Conservation (phyloP, 768 basidiomycete genomes). For the Calvatia gigantea region DNA sequence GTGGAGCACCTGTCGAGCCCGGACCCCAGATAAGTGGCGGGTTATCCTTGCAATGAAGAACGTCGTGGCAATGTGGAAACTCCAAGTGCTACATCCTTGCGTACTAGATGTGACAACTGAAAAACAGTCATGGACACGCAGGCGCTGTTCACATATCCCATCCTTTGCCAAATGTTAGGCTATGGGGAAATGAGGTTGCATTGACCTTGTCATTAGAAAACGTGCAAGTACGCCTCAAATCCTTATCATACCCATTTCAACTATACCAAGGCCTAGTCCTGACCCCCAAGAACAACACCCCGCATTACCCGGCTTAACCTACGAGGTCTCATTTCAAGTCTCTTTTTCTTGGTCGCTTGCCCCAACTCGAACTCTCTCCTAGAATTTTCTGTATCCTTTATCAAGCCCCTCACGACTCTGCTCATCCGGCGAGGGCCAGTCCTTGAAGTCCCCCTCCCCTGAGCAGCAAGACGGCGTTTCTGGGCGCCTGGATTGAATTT, state of each 20-base stretch:
- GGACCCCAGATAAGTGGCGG: too few species aligned
- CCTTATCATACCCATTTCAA: neutral
- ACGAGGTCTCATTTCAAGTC: neutral
- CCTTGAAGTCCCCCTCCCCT: neutral
- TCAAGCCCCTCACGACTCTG: neutral
- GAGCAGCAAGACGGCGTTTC: neutral
- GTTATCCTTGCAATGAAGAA: too few species aligned
- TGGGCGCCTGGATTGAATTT: neutral
- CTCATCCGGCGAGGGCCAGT: neutral
- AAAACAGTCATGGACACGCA: too few species aligned
- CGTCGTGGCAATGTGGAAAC: too few species aligned
- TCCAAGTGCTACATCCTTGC: too few species aligned
- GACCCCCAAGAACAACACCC: neutral
- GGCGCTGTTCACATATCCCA: too few species aligned
- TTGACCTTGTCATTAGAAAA: neutral
- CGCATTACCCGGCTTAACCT: constrained; percentile 1
- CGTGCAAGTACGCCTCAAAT: constrained; percentile 11
- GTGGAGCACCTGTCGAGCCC: too few species aligned
- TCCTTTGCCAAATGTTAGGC: too few species aligned
- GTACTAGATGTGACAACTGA: too few species aligned
- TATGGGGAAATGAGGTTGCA: too few species aligned
- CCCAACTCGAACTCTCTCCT: neutral
- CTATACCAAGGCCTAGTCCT: neutral
- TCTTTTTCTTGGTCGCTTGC: neutral
- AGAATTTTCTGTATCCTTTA: neutral